Base-by-base conservation (phyloP, 1,139 yeast genomes). In the Debaryomyces robertsiae region DNA sequence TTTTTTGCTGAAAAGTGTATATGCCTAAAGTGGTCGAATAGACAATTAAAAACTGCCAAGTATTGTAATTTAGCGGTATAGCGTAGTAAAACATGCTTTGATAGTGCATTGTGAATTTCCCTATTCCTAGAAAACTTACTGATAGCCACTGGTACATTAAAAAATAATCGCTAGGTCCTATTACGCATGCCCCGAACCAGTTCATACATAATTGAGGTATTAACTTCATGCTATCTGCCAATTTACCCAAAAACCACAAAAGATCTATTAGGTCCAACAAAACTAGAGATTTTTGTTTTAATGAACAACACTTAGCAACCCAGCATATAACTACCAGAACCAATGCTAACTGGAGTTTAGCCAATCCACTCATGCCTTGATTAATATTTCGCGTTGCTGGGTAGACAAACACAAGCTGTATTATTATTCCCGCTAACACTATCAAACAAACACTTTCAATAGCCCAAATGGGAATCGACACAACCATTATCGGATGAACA, bases 181-280 rank as follows among this genome's bases (percentile, higher is more conserved):
- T 38, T 13, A 49, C 51, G 16, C 47, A 45, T 30, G 45, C 44
- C 17, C 48, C 52, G 19, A 58, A 52, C 61, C 60, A 62, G 39
- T 64, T 64, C 52, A 64, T 52, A 29, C 54, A 44, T 4, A 62
- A 36, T 37, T 68, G 72, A 1, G 75, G 73, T 3, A 55, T 14
- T 7, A 53, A 45, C 33, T 51, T 49, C 6, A 57, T 22, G 7
- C 49, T 19, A 13, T 43, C 46, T 1, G 52, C 24, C 11, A 52
- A 25, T 30, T 55, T 55, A n/a, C 54, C 46, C 0, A 53, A 30
- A 2, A 61, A 35, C 72, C 72, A 67, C 1, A 62, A 6, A 27
- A 42, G 55, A 29, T 65, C 71, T 3, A 60, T 46, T 6, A 57
- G 14, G 43, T 69, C 75, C 9, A 69, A 46, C 6, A 45, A 30